These are phyloP conservation scores for Naganishia sp. DNA, from an alignment of 1,284 basidiomycete species.

Conservation along the genomic window DNA sequence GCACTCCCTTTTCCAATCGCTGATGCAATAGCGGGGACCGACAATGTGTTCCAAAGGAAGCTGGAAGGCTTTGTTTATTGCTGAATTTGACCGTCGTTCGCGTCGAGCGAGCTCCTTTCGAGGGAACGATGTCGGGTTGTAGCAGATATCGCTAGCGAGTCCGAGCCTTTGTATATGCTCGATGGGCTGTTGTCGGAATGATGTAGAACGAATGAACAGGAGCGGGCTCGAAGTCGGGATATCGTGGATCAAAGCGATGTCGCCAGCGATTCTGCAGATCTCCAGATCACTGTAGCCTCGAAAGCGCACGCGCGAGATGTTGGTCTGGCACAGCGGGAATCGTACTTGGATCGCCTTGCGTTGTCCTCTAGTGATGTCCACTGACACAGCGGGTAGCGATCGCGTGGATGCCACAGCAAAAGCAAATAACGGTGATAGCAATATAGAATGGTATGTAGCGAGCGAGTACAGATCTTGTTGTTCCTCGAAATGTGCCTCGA, in stretches of 20 bases:
- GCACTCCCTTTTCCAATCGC: not conserved
- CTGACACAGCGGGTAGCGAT: not conserved
- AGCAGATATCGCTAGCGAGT: not conserved
- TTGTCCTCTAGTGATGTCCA: not conserved
- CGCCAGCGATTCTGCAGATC: conserved; percentile 7
- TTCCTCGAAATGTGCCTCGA: not conserved
- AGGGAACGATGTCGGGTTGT: not conserved
- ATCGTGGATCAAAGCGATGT: conserved; percentile 20
- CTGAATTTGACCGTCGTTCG: not conserved
- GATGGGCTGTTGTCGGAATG: not conserved
- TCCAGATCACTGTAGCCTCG: conserved; percentile 3
- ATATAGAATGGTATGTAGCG: not conserved
- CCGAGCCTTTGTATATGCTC: not conserved
- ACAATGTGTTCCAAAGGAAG: conserved; percentile 11
- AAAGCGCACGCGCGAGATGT: conserved; percentile 7
- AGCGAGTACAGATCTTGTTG: not conserved
- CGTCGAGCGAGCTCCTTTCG: conserved; percentile 5
- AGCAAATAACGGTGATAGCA: not conserved
- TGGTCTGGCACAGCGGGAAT: not conserved
- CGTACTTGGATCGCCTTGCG: not conserved
- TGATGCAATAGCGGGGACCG: not conserved
- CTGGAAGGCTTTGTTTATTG: too few relatives aligned
- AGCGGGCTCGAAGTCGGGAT: not conserved
- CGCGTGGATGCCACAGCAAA: not conserved
- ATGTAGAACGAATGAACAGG: conserved; percentile 14